Evolutionary conservation across 116 monocot genomes (phyloP).

Genomic region (Cymodocea nodosa): DNA sequence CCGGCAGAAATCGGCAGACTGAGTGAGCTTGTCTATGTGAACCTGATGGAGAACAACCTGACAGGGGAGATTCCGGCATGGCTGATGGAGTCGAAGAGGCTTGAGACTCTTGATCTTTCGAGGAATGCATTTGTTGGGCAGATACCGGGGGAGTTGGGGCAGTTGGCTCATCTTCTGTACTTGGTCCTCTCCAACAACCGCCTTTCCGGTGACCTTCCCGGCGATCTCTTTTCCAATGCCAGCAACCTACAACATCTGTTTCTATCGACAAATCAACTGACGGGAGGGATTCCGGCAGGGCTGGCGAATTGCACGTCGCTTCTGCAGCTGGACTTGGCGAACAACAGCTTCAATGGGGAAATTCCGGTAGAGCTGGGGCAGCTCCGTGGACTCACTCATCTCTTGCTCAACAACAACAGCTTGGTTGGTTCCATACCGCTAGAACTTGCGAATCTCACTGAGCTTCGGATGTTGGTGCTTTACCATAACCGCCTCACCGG

Average conservation of each 20-base stretch:
- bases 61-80: constrained; percentile 39
- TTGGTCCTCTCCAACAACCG: constrained; percentile 56
- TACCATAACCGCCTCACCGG: constrained; percentile 60
- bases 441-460: constrained; percentile 35
- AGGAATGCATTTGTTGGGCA: constrained; percentile 46
- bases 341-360: constrained; percentile 51
- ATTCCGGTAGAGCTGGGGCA: constrained; percentile 56
- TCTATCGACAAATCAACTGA: constrained; percentile 58
- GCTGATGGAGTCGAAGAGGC: constrained; percentile 18
- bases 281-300: constrained; percentile 38
- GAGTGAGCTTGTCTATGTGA: constrained; percentile 48
- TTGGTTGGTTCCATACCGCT: constrained; percentile 46
- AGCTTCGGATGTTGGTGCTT: constrained; percentile 44
- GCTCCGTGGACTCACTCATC: constrained; percentile 51
- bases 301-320: constrained; percentile 35
- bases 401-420: constrained; percentile 87
- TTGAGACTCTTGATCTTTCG: constrained; percentile 61
- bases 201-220: constrained; percentile 46
- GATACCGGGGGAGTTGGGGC: constrained; percentile 34
- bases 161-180: constrained; percentile 33
- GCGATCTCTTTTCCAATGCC: constrained; percentile 31
- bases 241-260: constrained; percentile 37
- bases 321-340: constrained; percentile 51
- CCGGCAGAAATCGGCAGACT: constrained; percentile 40
- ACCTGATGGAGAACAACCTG: constrained; percentile 57